These are phyloP conservation scores for Cetradonia linearis DNA, from an alignment of 495 filamentous ascomycete genomes.

Conservation along the genomic window DNA sequence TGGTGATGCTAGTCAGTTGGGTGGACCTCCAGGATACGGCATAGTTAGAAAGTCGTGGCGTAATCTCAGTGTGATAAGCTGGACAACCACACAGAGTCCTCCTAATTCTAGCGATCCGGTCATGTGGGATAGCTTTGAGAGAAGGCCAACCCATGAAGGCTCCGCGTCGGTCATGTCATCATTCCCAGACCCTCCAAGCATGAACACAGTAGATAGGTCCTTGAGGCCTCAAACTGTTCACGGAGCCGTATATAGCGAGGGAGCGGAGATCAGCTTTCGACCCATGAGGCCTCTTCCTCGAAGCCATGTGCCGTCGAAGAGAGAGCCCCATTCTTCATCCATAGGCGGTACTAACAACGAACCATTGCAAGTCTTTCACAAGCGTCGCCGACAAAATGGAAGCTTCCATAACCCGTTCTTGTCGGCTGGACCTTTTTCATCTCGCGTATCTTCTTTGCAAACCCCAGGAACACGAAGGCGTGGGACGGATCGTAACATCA, in stretches of 20 bases:
- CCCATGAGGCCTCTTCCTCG: slow-evolving; percentile 9
- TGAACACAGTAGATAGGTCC: slow-evolving; percentile 29
- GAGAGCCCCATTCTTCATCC: neutral
- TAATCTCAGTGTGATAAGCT: slow-evolving; percentile 27
- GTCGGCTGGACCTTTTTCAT: slow-evolving; percentile 15
- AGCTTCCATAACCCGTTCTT: slow-evolving; percentile 16
- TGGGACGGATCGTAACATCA: neutral
- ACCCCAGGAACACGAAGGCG: neutral
- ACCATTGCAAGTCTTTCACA: slow-evolving; percentile 17
- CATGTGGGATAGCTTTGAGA: neutral
- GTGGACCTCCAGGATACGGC: slow-evolving; percentile 37
- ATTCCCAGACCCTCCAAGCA: slow-evolving; percentile 25
- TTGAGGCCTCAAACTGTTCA: slow-evolving; percentile 21
- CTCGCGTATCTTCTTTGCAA: slow-evolving; percentile 16
- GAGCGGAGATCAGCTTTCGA: slow-evolving; percentile 4
- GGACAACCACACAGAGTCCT: slow-evolving; percentile 16
- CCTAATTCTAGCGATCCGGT: slow-evolving; percentile 4
- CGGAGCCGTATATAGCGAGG: slow-evolving; percentile 11
- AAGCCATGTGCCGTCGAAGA: neutral
- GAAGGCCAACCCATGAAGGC: neutral
- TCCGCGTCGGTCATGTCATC: slow-evolving; percentile 2
- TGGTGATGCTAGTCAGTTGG: slow-evolving; percentile 33
- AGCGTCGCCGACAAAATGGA: slow-evolving; percentile 13
- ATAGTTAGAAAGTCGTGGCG: slow-evolving; percentile 41
- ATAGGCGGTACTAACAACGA: slow-evolving; percentile 4